Evolutionary conservation across 768 basidiomycete species (phyloP).

Genomic region (Tricholomella constricta): DNA sequence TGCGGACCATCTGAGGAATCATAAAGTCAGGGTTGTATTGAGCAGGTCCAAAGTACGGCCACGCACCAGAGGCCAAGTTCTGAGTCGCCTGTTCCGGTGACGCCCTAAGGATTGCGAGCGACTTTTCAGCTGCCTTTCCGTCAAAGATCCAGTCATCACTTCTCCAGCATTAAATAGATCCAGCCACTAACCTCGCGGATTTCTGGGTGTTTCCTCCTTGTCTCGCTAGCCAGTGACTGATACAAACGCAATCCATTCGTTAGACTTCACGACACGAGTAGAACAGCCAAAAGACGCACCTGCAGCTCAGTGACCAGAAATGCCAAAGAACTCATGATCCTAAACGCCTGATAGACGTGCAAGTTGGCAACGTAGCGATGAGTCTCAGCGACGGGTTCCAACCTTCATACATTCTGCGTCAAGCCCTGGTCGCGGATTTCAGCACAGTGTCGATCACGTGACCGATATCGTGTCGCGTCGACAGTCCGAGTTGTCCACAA

Average conservation of each 20-base stretch:
- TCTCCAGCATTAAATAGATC: neutral
- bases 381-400: neutral
- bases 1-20: constrained; percentile 66
- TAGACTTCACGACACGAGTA: neutral
- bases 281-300: constrained; percentile 1
- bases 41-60: neutral
- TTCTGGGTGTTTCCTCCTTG: constrained; percentile 86
- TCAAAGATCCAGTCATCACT: constrained; percentile 20
- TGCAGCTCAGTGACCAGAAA: constrained; percentile 17
- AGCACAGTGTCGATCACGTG: too few species aligned
- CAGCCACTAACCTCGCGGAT: constrained; percentile 77
- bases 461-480: too few species aligned
- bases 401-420: neutral
- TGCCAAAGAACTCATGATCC: constrained; percentile 23
- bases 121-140: constrained; percentile 81
- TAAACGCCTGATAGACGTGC: neutral
- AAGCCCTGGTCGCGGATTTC: too few species aligned
- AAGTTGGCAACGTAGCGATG: neutral
- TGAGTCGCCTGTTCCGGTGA: constrained; percentile 79
- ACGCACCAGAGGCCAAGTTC: constrained; percentile 72
- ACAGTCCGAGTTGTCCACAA: too few species aligned
- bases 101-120: constrained; percentile 75
- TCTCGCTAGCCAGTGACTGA: constrained; percentile 87
- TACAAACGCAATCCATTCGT: neutral
- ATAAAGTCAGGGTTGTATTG: constrained; percentile 2